Evolutionary conservation across 169 alveolate genomes (phyloP), one percentile per base, ranked within the genome.

Genomic region (Plasmodium inui): DNA sequence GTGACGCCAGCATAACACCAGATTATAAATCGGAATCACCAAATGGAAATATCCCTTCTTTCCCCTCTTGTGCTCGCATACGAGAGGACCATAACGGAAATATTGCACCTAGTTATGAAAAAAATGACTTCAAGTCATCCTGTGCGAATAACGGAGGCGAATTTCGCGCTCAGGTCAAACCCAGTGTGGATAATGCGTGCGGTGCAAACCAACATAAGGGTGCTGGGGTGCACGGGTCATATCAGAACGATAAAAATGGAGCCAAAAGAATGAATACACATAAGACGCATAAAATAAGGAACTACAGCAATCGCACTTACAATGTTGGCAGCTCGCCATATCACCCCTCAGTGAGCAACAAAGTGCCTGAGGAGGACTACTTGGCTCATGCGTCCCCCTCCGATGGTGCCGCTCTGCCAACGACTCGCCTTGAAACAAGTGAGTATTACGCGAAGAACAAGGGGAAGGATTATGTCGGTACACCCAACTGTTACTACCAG

Each of bases 291-390:
- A 82, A 82, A 22, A 53, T 82, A 32, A 82, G 50, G 0, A 55
- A 22, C 30, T 7, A 67, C 39, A 67, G n/a, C 37, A 67, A 28
- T 39, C 76, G 22, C 76, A 67, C 1, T 67, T 17, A 22, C 32
- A 67, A 28, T 67, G 37, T 67, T 46, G 55, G 6, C 14, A 82
- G 26, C 28, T 41, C 44, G 26, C 0, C 39, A 14, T 41, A 44
- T 55, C 39, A 71, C 28, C 78, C 19, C 32, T 12, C 32, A 9
- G 19, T 3, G 74, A 44, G 28, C 55, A 84, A 37, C 22, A 84
- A 84, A 71, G 92, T 71, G 0, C 0, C 44, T 84, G 92, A 84
- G 8, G 39, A 26, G n/a, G 71, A 84, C 32, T 39, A 67, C 74
- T 6, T n/a, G 61, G 8, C 89, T 22, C 22, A 32, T 28, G 53